A percentile compares a stretch with the other conserved stretches of the same genome.
Evolutionary conservation across 1,139 yeast genomes (phyloP).

Genomic region (Debaryomycetaceae sp.): DNA sequence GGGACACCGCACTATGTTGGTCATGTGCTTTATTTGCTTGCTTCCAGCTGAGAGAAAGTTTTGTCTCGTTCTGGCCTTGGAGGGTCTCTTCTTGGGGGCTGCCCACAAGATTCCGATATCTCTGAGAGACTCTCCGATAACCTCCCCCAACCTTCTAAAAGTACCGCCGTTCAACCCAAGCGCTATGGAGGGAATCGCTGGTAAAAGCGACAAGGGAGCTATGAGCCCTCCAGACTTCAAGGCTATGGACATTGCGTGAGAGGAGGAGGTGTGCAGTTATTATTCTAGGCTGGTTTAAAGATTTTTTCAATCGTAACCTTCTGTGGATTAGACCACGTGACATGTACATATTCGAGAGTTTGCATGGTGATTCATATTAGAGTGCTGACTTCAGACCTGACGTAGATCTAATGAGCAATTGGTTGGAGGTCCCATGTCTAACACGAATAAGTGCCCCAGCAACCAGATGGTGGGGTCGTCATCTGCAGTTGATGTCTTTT

Average conservation of each 20-base stretch:
- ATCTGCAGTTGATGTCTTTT: not conserved
- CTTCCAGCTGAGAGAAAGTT: slow-evolving; percentile 78
- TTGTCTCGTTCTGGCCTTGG: slow-evolving; percentile 80
- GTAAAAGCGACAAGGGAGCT: not conserved
- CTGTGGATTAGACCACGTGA: not conserved
- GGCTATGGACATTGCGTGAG: slow-evolving; percentile 3
- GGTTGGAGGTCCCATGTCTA: no score
- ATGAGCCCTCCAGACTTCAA: slow-evolving; percentile 2
- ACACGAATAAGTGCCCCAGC: no score
- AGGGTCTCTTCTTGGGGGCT: slow-evolving; percentile 89
- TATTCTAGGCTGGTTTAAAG: not conserved
- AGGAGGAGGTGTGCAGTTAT: no score
- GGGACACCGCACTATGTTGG: slow-evolving; percentile 84
- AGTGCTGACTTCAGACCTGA: no score
- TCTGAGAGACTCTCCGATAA: slow-evolving; percentile 1
- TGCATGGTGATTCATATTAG: no score
- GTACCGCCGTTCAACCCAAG: slow-evolving; percentile 1
- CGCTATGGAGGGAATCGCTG: not conserved
- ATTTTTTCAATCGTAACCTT: not conserved
- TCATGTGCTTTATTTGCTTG: slow-evolving; percentile 72
- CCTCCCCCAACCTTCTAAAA: slow-evolving; percentile 2
- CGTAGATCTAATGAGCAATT: no score
- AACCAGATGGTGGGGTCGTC: not conserved
- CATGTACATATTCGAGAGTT: not conserved
- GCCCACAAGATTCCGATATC: slow-evolving; percentile 55